Conservation (phyloP, 169 alveolate genomes). For the Cryptosporidium bovis region DNA sequence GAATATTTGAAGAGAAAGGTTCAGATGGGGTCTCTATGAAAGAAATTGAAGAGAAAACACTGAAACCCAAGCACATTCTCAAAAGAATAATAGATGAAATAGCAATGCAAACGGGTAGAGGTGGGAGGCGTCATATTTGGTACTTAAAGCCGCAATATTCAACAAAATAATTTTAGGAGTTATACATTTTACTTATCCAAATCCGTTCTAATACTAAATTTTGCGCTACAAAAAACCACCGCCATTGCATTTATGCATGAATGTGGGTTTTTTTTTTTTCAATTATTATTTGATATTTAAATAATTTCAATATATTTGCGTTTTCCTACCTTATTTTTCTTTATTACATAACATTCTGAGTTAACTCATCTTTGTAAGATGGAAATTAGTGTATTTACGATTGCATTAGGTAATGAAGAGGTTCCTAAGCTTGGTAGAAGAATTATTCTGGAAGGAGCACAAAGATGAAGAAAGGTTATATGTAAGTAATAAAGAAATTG, state of each 20-base stretch:
- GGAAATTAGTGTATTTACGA: not conserved
- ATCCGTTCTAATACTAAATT: no score
- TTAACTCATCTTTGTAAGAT: not conserved
- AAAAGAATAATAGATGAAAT: conserved; percentile 67
- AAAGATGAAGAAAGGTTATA: not conserved
- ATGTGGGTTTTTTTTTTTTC: no score
- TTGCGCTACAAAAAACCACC: no score
- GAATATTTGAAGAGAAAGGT: conserved; percentile 70
- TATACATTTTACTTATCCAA: not conserved
- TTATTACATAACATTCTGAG: no score
- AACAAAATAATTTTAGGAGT: conserved; percentile 12
- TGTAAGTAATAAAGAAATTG: not conserved
- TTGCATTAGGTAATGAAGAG: not conserved
- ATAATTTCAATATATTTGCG: not conserved
- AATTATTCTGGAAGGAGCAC: conserved; percentile 2
- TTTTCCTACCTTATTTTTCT: no score
- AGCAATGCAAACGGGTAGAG: conserved; percentile 69
- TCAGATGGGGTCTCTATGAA: conserved; percentile 61
- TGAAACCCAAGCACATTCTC: conserved; percentile 55
- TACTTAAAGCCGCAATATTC: conserved; percentile 38
- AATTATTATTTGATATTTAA: not conserved
- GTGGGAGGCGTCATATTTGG: conserved; percentile 73
- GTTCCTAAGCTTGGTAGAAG: not conserved
- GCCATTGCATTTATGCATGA: no score
- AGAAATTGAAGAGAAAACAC: conserved; percentile 64